Base-by-base conservation (phyloP, 78 protist species). In the Speleostelium caveatum region DNA sequence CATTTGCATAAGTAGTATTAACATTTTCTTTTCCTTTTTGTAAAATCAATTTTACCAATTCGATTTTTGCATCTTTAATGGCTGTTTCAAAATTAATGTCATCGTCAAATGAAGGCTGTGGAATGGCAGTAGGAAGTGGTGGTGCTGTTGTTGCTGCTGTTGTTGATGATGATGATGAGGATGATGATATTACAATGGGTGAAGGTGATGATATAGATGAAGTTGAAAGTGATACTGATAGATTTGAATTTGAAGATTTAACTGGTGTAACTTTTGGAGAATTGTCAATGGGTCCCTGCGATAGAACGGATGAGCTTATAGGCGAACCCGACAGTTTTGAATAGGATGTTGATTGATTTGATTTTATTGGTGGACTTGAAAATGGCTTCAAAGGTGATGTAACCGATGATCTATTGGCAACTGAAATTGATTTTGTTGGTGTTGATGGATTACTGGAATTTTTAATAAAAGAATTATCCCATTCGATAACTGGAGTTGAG, bases 381-480 rank as follows among this genome's bases (percentile, higher is more conserved):
- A 33, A 33, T 69, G 75, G 75, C 26, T 33, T 45, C 21, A 55
- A 55, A 39, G 38, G 24, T 67, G 74, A 67, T 24, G 45, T 67
- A 32, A 24, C 24, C 24, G 36, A 17, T 65, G 26, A 36, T 53
- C 49, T 72, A 51, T 36, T 21, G 53, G 6, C n/a, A 45, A 14
- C n/a, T 14, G 6, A 45, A 22, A 72, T 22, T 28, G 63, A 28
- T 21, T 21, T 19, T 22, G 14, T 53, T 49, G 60, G 61, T 30
- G 75, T 45, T 45, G n/a, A n/a, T n/a, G n/a, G 28, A 33, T 12
- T n/a, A 55, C 2, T 33, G 35, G 36, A 22, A 56, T 21, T 56
- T 26, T 58, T n/a, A 19, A 83, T 83, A 58, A 83, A 83, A 30
- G 67, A 35, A 42, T 60, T 39, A 63, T 83, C 91, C 91, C 91